Evolutionary conservation across 345 rosid genomes (phyloP).

Genomic region (Aurinia saxatilis): DNA sequence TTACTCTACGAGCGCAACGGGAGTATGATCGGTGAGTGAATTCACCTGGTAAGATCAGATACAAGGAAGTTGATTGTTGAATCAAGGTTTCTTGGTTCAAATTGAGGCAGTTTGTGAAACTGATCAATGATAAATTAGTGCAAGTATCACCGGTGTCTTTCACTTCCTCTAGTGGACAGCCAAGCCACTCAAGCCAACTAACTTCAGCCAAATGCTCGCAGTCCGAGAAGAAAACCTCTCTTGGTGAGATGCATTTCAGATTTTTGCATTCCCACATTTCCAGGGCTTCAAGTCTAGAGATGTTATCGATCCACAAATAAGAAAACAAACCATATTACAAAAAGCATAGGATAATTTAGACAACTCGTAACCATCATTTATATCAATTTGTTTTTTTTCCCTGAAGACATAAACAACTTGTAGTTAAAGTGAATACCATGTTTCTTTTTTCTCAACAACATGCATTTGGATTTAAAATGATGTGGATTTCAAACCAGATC

Average conservation of each 20-base stretch:
- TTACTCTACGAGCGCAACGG: conserved; percentile 90
- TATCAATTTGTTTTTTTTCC: no score
- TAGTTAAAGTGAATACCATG: no score
- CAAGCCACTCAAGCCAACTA: not conserved
- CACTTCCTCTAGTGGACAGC: not conserved
- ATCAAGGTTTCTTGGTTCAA: not conserved
- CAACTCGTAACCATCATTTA: no score
- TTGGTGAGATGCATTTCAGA: conserved; percentile 3
- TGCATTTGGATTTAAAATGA: no score
- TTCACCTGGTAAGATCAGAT: not conserved
- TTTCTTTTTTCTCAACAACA: no score
- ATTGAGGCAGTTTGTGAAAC: not conserved
- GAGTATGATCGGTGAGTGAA: no score
- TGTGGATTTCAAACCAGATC: no score
- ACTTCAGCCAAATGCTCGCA: not conserved
- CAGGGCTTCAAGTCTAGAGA: not conserved
- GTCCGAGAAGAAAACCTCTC: conserved; percentile 6
- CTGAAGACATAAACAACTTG: no score
- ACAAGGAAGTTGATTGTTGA: not conserved
- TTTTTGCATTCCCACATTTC: conserved; percentile 9
- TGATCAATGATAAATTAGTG: not conserved
- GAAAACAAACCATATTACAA: no score
- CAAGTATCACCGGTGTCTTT: not conserved
- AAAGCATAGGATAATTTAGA: no score
- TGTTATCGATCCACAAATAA: not conserved